Evolutionary conservation across 306 rosid genomes (phyloP), one percentile per base, ranked within the genome.

Genomic region (Ochetophila trinervis): DNA sequence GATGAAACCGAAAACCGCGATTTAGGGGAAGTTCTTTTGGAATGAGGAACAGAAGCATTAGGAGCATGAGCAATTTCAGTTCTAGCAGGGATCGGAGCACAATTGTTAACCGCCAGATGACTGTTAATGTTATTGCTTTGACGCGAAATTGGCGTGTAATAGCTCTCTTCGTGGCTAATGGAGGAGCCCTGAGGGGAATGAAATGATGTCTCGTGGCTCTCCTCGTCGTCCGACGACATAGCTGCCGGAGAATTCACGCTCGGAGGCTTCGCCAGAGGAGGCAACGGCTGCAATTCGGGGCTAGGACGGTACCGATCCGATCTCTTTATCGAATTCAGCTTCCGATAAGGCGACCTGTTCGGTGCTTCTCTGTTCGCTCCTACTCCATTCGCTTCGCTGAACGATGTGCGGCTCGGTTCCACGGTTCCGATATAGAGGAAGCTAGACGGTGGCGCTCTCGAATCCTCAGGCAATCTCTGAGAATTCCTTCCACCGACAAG

Each of bases 221-320:
- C 83, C 5, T 71, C 71, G 34, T 88, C 92, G 21, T 77, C 73
- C 1, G 86, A 70, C 3, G 86, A 72, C 66, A 58, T 54, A 8
- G 69, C 78, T 49, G 91, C 83, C 30, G 91, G 85, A 4, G 78
- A 76, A 22, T 71, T 81, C 18, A 67, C 79, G 35, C 68, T 77
- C 16, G 64, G 76, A 24, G 70, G 88, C 24, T 81, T 81, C 8
- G 71, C 65, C 10, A 91, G 57, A 27, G 96, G 91, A 52, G 98
- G 98, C 75, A 93, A 74, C 21, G 98, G 98, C 66, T 93, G 98
- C 76, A 93, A 74, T 55, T 93, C 98, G 2, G 98, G 98, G 63
- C 98, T 93, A 0, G 95, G 98, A 11, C 96, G 87, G 66, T 87
- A 88, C 71, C 94, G 88, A 50, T 93, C 97, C 57, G 97, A 87